Conservation (phyloP, 768 basidiomycete genomes). For the Guyanaporus albipodus region DNA sequence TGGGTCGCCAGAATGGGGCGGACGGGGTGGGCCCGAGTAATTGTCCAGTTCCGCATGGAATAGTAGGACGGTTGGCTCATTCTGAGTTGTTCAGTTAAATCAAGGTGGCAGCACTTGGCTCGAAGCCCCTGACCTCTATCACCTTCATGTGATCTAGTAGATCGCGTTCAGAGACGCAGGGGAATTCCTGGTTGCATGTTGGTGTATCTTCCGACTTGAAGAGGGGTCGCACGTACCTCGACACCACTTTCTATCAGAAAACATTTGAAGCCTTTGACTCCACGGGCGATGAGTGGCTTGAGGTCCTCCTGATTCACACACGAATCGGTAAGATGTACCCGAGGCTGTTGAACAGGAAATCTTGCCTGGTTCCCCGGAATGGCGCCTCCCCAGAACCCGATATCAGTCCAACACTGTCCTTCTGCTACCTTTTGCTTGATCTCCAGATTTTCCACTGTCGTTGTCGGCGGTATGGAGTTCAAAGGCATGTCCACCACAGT, state of each 20-base stretch:
- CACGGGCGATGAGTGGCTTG: conserved; percentile 66
- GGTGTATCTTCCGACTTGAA: conserved; percentile 3
- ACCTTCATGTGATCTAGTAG: conserved; percentile 66
- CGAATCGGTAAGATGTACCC: background rate
- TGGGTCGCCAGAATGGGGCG: conserved; percentile 37
- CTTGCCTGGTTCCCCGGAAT: conserved; percentile 86
- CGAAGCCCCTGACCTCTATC: conserved; percentile 52
- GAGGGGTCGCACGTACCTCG: conserved; percentile 48
- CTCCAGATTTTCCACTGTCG: conserved; percentile 71
- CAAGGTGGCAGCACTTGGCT: conserved; percentile 1
- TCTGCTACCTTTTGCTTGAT: conserved; percentile 67
- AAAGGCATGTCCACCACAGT: conserved; percentile 97
- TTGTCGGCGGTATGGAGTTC: conserved; percentile 95
- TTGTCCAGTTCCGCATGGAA: conserved; percentile 90
- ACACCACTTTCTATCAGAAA: conserved; percentile 96
- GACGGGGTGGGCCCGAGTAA: conserved; percentile 9
- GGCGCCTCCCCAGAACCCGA: conserved; percentile 84
- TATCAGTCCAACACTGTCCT: conserved; percentile 70
- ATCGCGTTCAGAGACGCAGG: conserved; percentile 72
- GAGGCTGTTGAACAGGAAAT: background rate
- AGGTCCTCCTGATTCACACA: conserved; percentile 56
- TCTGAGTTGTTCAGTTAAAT: conserved; percentile 38
- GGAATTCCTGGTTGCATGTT: conserved; percentile 73
- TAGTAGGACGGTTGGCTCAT: conserved; percentile 64
- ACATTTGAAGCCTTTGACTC: conserved; percentile 96